phyloP scores from a whole-genome alignment of 257 asterid species.

The Coffea eugenioides region DNA sequence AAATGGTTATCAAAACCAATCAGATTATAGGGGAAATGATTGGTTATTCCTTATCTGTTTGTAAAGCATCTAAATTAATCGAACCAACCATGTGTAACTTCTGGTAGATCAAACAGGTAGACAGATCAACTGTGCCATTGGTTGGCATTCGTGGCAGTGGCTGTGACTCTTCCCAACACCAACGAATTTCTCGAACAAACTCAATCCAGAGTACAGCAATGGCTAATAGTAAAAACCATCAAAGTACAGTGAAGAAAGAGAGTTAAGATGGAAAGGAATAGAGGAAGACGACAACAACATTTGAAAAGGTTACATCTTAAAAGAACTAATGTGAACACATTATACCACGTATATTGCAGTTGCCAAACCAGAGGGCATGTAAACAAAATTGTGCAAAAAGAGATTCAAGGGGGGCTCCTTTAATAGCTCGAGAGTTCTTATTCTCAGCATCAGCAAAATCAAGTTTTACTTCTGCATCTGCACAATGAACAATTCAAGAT shows the following conservation, averaged over 20 bases:
- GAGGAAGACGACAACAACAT: neutral
- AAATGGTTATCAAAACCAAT: neutral
- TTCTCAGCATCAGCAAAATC: slow-evolving; percentile 52
- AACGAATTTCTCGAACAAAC: slow-evolving; percentile 85
- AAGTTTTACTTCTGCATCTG: slow-evolving; percentile 38
- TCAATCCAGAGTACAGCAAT: slow-evolving; percentile 93
- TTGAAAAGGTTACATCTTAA: neutral
- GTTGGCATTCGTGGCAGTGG: slow-evolving; percentile 74
- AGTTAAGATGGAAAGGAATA: slow-evolving; percentile 5
- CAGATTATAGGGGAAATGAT: neutral
- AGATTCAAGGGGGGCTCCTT: slow-evolving; percentile 86
- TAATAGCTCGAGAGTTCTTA: slow-evolving; percentile 63
- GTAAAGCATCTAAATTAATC: neutral
- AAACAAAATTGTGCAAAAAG: slow-evolving; percentile 90
- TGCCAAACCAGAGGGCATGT: slow-evolving; percentile 95
- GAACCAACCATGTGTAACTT: slow-evolving; percentile 82
- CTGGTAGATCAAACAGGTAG: slow-evolving; percentile 82
- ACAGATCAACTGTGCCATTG: slow-evolving; percentile 64
- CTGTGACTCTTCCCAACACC: slow-evolving; percentile 98
- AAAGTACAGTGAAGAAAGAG: slow-evolving; percentile 9
- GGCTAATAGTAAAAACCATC: slow-evolving; percentile 43
- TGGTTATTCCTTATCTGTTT: neutral
- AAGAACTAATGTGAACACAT: slow-evolving; percentile 9
- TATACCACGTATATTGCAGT: slow-evolving; percentile 85
- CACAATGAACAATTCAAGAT: slow-evolving; percentile 23